Base-by-base conservation (phyloP, 1,139 yeast species). In the Scheffersomyces lignicola region DNA sequence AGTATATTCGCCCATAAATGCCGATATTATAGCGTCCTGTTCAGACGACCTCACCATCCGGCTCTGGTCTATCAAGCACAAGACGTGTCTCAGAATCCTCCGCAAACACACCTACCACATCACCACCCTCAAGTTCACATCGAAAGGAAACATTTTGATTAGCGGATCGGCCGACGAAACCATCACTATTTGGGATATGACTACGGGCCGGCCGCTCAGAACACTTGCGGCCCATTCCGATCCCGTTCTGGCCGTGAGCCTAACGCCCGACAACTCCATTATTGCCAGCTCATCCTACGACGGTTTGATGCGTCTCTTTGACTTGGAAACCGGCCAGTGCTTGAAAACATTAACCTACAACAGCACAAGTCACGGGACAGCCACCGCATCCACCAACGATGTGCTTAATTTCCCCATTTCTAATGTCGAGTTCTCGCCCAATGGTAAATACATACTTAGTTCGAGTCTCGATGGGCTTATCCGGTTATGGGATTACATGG, bases 181-280 rank as follows among this genome's bases (percentile, higher is more conserved):
- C 31, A 83, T 92, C 15, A 76, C 89, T 32, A 73, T 90, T 3
- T 92, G 98, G 98, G 97, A 90, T 58, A 76, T 84, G 5, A 65
- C 76, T 24, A 71, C 80, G 17, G 94, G 95, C 0, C 72, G 73
- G 32, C 76, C 86, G 33, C 62, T 89, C 47, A 80, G 85, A 51
- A 87, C 95, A 0, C 65, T 92, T 38, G 87, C 96, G 12, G 97
- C 98, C 0, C 98, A 92, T 57, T 79, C 95, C 0, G 97, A 89
- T 48, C 95, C 97, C 0, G 85, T 92, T 1, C 80, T 87, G 31
- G 73, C 87, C 0, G 67, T 90, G 1, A 80, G 86, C 45, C 63
- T 92, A 35, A 71, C 80, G 2, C 83, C 81, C 36, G 98, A 92
- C 51, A 86, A 92, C 32, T 76, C 96, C 0, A 77, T 94, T 24